phyloP scores from a whole-genome alignment of 2,329 filamentous ascomycete genomes.

The Lasiodiplodia sp. region DNA sequence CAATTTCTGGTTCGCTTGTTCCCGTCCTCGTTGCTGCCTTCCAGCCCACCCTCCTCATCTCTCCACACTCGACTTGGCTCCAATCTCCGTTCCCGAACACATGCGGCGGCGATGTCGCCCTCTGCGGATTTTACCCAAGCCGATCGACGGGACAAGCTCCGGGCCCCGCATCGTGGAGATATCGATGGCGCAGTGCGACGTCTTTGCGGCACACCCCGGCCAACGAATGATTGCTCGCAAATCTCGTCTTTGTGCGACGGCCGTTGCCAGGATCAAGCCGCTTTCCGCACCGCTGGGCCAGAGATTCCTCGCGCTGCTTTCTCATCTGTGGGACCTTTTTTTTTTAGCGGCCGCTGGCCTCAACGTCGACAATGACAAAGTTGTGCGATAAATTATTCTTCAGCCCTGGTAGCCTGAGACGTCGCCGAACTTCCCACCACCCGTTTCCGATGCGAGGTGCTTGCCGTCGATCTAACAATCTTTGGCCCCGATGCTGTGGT shows the following conservation, averaged over 20 bases:
- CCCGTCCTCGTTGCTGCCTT: neutral
- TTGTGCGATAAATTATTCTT: neutral
- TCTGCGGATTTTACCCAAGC: neutral
- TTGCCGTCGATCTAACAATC: neutral
- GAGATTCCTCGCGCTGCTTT: neutral
- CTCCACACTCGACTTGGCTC: neutral
- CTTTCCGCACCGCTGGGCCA: neutral
- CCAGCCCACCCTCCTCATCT: no score
- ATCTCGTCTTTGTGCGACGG: neutral
- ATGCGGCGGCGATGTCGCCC: neutral
- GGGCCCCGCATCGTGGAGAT: neutral
- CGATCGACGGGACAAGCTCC: neutral
- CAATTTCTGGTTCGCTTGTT: neutral
- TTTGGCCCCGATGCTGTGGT: neutral
- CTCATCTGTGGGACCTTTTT: neutral
- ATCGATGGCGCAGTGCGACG: neutral
- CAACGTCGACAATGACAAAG: neutral
- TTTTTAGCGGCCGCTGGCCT: no score
- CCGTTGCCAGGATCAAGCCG: neutral
- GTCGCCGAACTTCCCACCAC: neutral
- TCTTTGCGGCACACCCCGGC: neutral
- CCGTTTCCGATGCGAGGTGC: neutral
- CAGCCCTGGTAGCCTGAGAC: neutral
- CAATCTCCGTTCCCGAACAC: neutral
- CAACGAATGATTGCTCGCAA: constrained; percentile 20